Conservation (phyloP, 306 rosid genomes). For the Castanospermum australe region DNA sequence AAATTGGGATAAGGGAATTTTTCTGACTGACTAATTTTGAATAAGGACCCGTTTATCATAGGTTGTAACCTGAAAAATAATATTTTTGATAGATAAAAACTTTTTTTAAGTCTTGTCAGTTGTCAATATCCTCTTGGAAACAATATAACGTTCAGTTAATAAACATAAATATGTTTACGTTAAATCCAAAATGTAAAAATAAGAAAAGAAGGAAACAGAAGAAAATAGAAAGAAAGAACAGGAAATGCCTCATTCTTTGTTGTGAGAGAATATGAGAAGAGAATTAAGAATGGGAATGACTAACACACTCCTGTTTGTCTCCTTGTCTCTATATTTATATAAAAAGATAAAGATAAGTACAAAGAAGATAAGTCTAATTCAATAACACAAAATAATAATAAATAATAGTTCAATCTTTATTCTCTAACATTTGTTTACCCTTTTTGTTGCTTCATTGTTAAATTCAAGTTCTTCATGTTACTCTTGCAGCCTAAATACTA, state of each 20-base stretch:
- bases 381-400: no score
- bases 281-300: no score
- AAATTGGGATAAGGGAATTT: neutral
- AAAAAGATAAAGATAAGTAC: no score
- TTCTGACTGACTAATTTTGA: neutral
- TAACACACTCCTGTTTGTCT: no score
- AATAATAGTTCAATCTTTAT: no score
- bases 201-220: neutral
- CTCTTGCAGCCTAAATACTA: conserved; percentile 82
- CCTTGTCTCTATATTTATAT: no score
- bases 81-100: neutral
- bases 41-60: neutral
- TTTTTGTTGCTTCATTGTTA: neutral
- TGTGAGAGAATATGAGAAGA: no score
- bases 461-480: neutral
- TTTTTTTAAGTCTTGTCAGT: neutral
- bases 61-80: neutral
- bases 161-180: neutral
- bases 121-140: neutral
- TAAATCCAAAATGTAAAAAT: neutral
- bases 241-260: neutral
- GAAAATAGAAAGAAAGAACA: neutral
- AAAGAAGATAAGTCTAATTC: no score
- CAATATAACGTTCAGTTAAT: neutral
- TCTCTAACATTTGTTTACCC: no score